Percentiles rank a stretch among this genome's conserved stretches.
Conservation (phyloP, 2,329 filamentous ascomycete species). For the Aspergillus terreus region DNA sequence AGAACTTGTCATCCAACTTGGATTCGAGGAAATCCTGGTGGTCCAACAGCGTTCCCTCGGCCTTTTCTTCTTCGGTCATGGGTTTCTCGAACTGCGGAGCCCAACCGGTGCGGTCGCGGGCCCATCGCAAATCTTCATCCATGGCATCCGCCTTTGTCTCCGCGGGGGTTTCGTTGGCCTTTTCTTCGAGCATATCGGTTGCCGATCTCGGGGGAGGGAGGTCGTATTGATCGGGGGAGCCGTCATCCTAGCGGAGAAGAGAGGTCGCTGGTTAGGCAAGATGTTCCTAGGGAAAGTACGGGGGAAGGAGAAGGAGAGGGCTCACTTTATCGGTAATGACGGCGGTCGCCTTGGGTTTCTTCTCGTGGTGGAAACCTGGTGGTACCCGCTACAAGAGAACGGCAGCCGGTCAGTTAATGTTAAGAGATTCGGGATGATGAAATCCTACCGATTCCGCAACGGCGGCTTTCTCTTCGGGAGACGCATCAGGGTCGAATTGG, state of each 20-base stretch:
- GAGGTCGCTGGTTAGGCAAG: not conserved
- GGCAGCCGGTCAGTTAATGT: slow-evolving; percentile 1
- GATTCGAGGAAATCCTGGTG: slow-evolving; percentile 85
- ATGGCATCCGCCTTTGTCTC: slow-evolving; percentile 50
- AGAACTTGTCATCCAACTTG: slow-evolving; percentile 82
- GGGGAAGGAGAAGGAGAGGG: not conserved
- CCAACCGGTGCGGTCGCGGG: slow-evolving; percentile 72
- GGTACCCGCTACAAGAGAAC: slow-evolving; percentile 53
- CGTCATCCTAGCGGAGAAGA: slow-evolving; percentile 54
- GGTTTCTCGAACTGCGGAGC: slow-evolving; percentile 72
- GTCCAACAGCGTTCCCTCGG: slow-evolving; percentile 68
- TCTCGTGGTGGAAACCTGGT: slow-evolving; percentile 57
- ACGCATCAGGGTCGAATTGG: slow-evolving; percentile 82
- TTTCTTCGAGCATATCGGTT: slow-evolving; percentile 43
- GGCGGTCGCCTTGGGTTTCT: slow-evolving; percentile 38
- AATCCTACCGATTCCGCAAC: slow-evolving; percentile 68
- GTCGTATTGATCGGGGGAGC: slow-evolving; percentile 65
- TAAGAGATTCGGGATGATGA: not conserved
- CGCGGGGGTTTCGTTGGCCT: slow-evolving; percentile 51
- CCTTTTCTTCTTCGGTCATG: slow-evolving; percentile 50
- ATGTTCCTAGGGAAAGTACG: not conserved
- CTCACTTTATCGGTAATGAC: slow-evolving; percentile 71
- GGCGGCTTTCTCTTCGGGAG: slow-evolving; percentile 75
- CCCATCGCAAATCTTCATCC: slow-evolving; percentile 55
- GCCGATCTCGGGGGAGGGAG: slow-evolving; percentile 70